Evolutionary conservation across 1,284 basidiomycete species (phyloP), one percentile per base, ranked within the genome.

Genomic region (Waitea zeae): DNA sequence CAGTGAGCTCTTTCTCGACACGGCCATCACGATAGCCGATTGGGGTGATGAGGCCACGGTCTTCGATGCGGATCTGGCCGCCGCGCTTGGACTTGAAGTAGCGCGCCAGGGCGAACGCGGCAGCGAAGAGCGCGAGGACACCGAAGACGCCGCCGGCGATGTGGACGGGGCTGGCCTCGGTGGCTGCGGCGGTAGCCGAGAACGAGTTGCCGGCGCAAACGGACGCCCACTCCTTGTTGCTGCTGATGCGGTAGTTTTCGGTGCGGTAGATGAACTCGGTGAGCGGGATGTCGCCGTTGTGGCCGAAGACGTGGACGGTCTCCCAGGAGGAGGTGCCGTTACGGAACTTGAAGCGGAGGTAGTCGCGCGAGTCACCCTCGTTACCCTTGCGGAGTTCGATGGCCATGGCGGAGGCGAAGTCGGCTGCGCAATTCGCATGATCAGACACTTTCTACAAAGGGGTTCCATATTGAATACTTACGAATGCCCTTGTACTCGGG

Each of bases 281-380:
- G 42, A 87, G 62, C 27, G 80, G 68, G 44, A 84, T 75, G 45
- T 74, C 78, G 38, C 68, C 58, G 40, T 64, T 59, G 58, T 77
- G 71, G 38, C 68, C 70, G 49, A 78, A 80, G 46, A 70, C 72
- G 47, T 75, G 68, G 48, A 78, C 54, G 39, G 69, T 66, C 46
- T 66, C 49, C 58, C 70, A 74, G 44, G 58, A 52, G 24, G 54
- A 46, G 20, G 82, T 78, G 29, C 84, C 84, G 54, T 90, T 90
- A 59, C 73, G 77, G 71, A 88, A 87, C 54, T 70, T 77, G 63
- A 88, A 64, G 46, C 78, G 73, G 49, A 90, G 57, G 57, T 80
- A 79, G 56, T 79, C 74, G 42, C 77, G 72, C 42, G 67, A 59
- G 46, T 81, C 78, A n/a, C 77, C 75, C 32, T 75, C 67, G 41